Base-by-base conservation (phyloP, 768 basidiomycete genomes). In the Lactarius pseudohatsudake region DNA sequence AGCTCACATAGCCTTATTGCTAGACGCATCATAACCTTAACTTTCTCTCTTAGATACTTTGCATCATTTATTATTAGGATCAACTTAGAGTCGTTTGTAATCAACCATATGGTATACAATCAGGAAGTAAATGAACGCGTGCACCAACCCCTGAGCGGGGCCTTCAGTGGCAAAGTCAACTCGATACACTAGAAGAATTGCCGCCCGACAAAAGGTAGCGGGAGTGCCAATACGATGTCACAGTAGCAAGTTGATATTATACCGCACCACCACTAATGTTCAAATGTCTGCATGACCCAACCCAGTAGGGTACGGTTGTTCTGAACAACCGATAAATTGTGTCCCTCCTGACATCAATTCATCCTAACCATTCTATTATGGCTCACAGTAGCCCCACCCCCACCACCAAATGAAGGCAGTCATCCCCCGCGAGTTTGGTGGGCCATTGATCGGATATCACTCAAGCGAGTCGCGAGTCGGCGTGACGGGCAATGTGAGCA, bases 1-100 rank as follows among this genome's bases (percentile, higher is more conserved):
- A 84, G 71, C 79, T 85, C 61, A 77, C 79, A 13, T 81, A 74
- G 68, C 58, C 63, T 32, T n/a, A 22, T 63, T 30, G 28, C 9
- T 50, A 62, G 32, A 28, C 30, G 1, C 16, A 56, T 40, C 11
- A 26, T 40, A 57, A 47, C n/a, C 5, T 57, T 32, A 8, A 22
- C 55, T 34, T 53, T 45, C 20, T 45, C 50, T 26, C 50, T 53
- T 22, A 26, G 47, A 50, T 3, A 4, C 11, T 15, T 50, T 50
- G 22, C 11, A 26, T 53, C 50, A 53, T 53, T 22, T 26, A 28
- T 53, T 26, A 6, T 53, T 15, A 15, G 50, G 4, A 53, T 9
- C 26, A 13, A 22, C 22, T 53, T 53, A 53, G 13, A 1, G 26
- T 53, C n/a, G 11, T 50, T 3, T 50, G 38, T 40, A 41, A 41